Percentiles rank a stretch among this genome's conserved stretches.
phyloP scores from a whole-genome alignment of 2,329 filamentous ascomycete species.

The Exophiala xenobiotica region DNA sequence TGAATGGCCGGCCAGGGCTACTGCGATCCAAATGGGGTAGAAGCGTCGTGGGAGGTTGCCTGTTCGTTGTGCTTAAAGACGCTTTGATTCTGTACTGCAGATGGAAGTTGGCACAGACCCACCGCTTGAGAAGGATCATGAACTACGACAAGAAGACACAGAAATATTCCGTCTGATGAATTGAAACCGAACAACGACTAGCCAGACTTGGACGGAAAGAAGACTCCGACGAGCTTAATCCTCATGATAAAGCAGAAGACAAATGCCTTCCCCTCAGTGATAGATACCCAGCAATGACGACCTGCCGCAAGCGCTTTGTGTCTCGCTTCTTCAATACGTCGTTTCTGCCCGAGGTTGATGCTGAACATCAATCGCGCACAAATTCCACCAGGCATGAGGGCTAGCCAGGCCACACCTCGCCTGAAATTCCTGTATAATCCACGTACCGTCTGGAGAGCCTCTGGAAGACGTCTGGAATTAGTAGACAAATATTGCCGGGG shows the following conservation, averaged over 20 bases:
- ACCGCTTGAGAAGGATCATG: constrained; percentile 47
- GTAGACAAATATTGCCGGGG: too few relatives aligned
- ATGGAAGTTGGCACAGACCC: constrained; percentile 49
- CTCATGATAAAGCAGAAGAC: background rate
- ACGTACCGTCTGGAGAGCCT: too few relatives aligned
- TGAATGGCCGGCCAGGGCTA: constrained; percentile 59
- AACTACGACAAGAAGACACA: constrained; percentile 48
- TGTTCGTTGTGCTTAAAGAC: constrained; percentile 82
- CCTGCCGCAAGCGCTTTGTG: too few relatives aligned
- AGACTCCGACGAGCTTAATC: background rate
- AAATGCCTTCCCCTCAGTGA: constrained; percentile 7
- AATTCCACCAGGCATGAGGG: too few relatives aligned
- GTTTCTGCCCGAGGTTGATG: too few relatives aligned
- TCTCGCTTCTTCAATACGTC: too few relatives aligned
- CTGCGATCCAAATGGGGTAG: constrained; percentile 85
- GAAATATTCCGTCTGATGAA: constrained; percentile 29
- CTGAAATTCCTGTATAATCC: too few relatives aligned
- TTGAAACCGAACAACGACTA: background rate
- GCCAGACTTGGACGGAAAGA: background rate
- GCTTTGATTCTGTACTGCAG: constrained; percentile 60
- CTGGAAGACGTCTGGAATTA: too few relatives aligned
- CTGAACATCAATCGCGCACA: too few relatives aligned
- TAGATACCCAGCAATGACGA: constrained; percentile 11
- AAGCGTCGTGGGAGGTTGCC: constrained; percentile 81
- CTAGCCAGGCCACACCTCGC: too few relatives aligned